Conservation (phyloP, 306 rosid genomes). For the Sphenostylis stenocarpa region DNA sequence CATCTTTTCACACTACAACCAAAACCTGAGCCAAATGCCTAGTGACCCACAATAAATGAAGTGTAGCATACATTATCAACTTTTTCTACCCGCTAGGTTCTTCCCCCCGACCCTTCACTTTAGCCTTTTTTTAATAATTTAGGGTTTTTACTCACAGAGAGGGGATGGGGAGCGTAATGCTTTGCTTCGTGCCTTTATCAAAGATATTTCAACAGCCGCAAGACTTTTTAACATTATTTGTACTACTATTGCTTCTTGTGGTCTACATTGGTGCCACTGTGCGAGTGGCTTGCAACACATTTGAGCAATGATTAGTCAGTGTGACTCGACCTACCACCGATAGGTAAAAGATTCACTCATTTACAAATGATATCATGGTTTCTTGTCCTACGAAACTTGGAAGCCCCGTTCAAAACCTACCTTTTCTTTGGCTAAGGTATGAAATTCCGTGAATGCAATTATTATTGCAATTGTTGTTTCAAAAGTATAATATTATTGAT, state of each 20-base stretch:
- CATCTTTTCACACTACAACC: constrained; percentile 14
- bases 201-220: constrained; percentile 9
- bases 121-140: neutral
- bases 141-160: neutral
- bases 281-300: neutral
- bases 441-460: neutral
- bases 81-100: constrained; percentile 18
- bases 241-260: neutral
- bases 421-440: neutral
- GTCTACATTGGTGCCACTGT: neutral
- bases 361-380: no score
- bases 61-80: neutral
- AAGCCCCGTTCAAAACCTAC: neutral
- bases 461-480: neutral
- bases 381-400: neutral
- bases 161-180: neutral
- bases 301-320: neutral
- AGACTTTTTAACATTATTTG: neutral
- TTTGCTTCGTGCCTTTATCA: neutral
- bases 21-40: neutral
- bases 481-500: neutral
- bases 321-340: neutral
- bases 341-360: neutral
- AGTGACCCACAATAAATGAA: constrained; percentile 31
- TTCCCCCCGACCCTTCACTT: constrained; percentile 4